A percentile compares a stretch with the other conserved stretches of the same genome.
Evolutionary conservation across 176 grass and related monocot genomes (phyloP).

Genomic region (Hsuehochloa calcarea): DNA sequence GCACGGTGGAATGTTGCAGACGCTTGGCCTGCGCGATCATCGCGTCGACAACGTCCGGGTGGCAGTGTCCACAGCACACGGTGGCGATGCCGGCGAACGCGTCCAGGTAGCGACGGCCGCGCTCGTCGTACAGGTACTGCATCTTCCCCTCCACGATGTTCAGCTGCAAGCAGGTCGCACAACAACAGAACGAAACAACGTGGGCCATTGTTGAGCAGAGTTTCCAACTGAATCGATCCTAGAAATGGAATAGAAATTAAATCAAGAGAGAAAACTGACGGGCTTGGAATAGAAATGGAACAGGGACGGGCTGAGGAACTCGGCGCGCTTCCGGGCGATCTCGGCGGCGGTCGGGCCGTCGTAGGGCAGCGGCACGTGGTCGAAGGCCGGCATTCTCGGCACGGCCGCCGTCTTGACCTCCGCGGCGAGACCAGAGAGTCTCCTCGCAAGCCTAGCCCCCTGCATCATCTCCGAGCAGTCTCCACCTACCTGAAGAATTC

Average conservation of each 20-base stretch:
- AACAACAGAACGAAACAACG: not conserved
- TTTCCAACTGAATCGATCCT: not conserved
- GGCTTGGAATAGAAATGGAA: constrained; percentile 89
- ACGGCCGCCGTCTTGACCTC: constrained; percentile 14
- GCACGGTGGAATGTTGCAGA: constrained; percentile 83
- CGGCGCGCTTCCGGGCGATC: constrained; percentile 66
- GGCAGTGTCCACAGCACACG: constrained; percentile 88
- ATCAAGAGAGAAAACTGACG: constrained; percentile 27
- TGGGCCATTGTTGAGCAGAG: not conserved
- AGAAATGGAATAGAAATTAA: not conserved
- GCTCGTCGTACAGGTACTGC: constrained; percentile 93
- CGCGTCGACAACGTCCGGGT: constrained; percentile 73
- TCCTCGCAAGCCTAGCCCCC: constrained; percentile 32
- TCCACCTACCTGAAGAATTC: not conserved
- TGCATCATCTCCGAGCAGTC: constrained; percentile 33
- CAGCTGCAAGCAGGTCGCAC: constrained; percentile 41
- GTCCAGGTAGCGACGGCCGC: constrained; percentile 74
- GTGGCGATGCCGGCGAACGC: constrained; percentile 96
- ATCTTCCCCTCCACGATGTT: constrained; percentile 95
- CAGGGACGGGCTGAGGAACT: constrained; percentile 95
- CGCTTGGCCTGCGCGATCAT: constrained; percentile 57
- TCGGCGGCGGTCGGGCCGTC: constrained; percentile 65
- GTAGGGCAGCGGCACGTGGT: constrained; percentile 70
- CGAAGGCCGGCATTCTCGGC: constrained; percentile 69
- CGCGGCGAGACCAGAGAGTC: constrained; percentile 38